Percentiles rank a stretch among this genome's conserved stretches.
Conservation (phyloP, 2,329 filamentous ascomycete species). For the Fusarium abutilonis region DNA sequence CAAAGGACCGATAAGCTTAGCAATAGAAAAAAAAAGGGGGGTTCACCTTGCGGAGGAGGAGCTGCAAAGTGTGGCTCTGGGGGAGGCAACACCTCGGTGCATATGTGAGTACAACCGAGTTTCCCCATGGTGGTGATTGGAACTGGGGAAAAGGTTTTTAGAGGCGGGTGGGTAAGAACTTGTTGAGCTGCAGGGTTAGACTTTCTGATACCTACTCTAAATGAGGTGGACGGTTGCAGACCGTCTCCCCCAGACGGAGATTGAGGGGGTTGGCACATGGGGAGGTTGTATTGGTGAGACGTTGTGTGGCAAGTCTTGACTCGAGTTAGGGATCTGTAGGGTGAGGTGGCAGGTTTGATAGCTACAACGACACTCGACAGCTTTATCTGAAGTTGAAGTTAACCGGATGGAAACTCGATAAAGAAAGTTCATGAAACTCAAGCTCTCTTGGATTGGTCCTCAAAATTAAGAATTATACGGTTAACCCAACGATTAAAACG, state of each 20-base stretch:
- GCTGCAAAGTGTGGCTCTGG: conserved; percentile 17
- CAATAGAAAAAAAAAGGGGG: conserved; percentile 19
- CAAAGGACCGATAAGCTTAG: conserved; percentile 30
- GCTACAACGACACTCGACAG: conserved; percentile 2
- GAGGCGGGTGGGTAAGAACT: conserved; percentile 19
- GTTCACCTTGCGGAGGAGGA: conserved; percentile 17
- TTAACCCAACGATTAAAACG: not conserved
- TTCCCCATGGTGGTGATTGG: conserved; percentile 15
- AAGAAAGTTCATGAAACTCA: too few relatives aligned
- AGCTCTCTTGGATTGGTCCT: not conserved
- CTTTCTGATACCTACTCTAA: conserved; percentile 1
- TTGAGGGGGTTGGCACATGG: conserved; percentile 16
- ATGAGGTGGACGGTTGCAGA: conserved; percentile 1
- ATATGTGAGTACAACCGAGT: conserved; percentile 18
- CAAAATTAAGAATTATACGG: not conserved
- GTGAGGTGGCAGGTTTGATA: not conserved
- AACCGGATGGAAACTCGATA: not conserved
- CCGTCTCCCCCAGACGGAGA: conserved; percentile 20
- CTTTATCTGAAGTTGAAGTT: not conserved
- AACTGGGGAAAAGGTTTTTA: conserved; percentile 13
- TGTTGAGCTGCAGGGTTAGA: conserved; percentile 6
- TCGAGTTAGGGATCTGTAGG: not conserved
- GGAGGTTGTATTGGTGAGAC: conserved; percentile 14
- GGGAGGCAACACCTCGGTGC: conserved; percentile 22
- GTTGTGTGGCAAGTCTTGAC: not conserved